phyloP scores from a whole-genome alignment of 441 rosid genomes.

The Corymbia calophylla region DNA sequence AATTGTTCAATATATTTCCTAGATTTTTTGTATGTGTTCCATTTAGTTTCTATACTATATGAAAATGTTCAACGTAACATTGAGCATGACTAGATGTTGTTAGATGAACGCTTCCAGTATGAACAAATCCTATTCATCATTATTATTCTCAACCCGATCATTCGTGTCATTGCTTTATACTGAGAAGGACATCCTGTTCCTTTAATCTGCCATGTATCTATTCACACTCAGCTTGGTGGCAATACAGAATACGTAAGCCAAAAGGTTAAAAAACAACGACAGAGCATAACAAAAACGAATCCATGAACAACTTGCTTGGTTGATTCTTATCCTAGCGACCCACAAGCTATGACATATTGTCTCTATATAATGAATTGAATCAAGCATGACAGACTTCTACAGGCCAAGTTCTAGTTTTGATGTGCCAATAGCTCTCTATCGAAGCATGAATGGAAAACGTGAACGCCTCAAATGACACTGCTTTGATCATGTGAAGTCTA shows the following conservation, averaged over 20 bases:
- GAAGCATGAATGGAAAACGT: neutral
- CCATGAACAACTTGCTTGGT: neutral
- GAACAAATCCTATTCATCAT: neutral
- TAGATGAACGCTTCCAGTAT: neutral
- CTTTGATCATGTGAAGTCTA: neutral
- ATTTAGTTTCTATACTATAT: too few relatives aligned
- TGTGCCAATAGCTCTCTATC: neutral
- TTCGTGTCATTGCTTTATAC: neutral
- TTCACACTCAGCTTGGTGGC: neutral
- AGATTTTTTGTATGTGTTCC: too few relatives aligned
- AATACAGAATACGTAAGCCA: neutral
- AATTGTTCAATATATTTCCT: accelerated
- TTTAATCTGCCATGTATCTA: neutral
- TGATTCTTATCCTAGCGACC: neutral
- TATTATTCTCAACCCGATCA: neutral
- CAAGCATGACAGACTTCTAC: neutral
- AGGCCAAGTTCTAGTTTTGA: neutral
- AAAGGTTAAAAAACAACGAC: neutral
- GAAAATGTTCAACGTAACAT: too few relatives aligned
- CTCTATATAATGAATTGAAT: too few relatives aligned
- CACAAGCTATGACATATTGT: neutral
- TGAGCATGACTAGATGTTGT: neutral
- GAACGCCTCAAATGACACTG: neutral
- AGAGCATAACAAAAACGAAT: neutral
- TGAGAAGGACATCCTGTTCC: neutral